These are phyloP conservation scores for Aureobasidium sp. DNA, from an alignment of 2,329 filamentous ascomycete genomes.

Conservation along the genomic window DNA sequence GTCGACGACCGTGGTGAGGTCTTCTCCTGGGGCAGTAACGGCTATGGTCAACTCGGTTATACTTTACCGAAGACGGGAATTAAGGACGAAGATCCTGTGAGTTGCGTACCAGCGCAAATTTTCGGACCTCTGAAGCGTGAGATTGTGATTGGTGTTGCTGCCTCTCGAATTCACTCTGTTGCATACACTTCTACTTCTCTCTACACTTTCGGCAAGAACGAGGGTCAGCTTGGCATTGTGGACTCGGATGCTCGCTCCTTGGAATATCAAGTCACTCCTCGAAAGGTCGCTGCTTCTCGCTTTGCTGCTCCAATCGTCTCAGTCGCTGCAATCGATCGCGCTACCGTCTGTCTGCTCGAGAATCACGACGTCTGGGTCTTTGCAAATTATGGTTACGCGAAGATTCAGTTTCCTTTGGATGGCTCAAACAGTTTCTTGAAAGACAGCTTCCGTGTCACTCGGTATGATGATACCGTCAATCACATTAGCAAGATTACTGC, in stretches of 20 bases:
- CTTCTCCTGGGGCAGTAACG: constrained; percentile 95
- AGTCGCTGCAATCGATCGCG: constrained; percentile 90
- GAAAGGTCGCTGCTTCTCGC: constrained; percentile 89
- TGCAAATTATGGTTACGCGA: constrained; percentile 96
- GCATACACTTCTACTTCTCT: constrained; percentile 84
- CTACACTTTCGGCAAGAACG: constrained; percentile 96
- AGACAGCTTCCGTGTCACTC: constrained; percentile 69
- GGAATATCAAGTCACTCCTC: constrained; percentile 82
- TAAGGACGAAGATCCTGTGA: constrained; percentile 86
- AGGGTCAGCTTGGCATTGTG: constrained; percentile 93
- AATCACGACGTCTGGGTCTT: constrained; percentile 95
- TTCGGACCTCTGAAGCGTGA: constrained; percentile 95
- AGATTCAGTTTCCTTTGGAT: constrained; percentile 84
- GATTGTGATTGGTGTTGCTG: constrained; percentile 80
- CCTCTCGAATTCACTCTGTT: constrained; percentile 92
- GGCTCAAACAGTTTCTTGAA: constrained; percentile 75
- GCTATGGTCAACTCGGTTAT: constrained; percentile 88
- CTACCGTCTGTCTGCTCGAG: constrained; percentile 85
- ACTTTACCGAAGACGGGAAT: constrained; percentile 71
- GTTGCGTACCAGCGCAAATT: constrained; percentile 84
- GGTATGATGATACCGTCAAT: constrained; percentile 71
- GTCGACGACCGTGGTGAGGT: constrained; percentile 89
- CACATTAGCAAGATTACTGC: constrained; percentile 81
- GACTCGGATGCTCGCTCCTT: constrained; percentile 95
- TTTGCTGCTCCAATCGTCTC: constrained; percentile 77